Evolutionary conservation across 768 basidiomycete species (phyloP).

Genomic region (Serendipita indica): DNA sequence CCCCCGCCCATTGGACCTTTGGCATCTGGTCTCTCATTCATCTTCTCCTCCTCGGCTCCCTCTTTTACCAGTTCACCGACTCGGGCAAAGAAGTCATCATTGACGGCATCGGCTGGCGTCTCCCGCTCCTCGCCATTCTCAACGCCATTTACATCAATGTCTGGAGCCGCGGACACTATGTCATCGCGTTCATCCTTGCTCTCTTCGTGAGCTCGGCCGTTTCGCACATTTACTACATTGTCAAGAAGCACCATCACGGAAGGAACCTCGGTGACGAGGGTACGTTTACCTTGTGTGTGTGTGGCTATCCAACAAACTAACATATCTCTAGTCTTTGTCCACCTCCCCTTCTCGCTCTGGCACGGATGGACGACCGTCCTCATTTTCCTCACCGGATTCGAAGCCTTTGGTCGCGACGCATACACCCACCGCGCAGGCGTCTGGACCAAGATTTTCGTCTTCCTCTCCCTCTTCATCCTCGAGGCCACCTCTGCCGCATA

Average conservation of each 20-base stretch:
- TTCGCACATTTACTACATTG: constrained; percentile 84
- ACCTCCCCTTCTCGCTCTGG: constrained; percentile 91
- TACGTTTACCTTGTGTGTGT: constrained; percentile 14
- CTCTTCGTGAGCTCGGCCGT: constrained; percentile 73
- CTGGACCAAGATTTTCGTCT: constrained; percentile 91
- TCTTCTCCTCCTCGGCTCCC: constrained; percentile 73
- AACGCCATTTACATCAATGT: constrained; percentile 83
- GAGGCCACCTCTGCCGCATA: constrained; percentile 88
- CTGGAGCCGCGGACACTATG: constrained; percentile 65
- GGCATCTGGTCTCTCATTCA: constrained; percentile 88
- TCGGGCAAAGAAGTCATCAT: constrained; percentile 62
- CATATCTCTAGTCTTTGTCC: constrained; percentile 49
- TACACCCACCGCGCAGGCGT: constrained; percentile 48
- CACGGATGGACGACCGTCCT: constrained; percentile 61
- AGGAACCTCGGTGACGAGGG: constrained; percentile 53
- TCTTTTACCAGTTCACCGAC: constrained; percentile 81
- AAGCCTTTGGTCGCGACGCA: constrained; percentile 78
- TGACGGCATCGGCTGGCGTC: constrained; percentile 82
- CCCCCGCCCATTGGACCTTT: constrained; percentile 89
- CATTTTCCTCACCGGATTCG: constrained; percentile 66
- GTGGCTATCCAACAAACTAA: neutral
- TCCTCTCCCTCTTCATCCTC: constrained; percentile 89
- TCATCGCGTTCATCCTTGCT: constrained; percentile 70
- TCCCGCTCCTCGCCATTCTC: constrained; percentile 73
- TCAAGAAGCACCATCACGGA: constrained; percentile 71